A percentile compares a stretch with the other conserved stretches of the same genome.
phyloP scores from a whole-genome alignment of 73 alveolate species.

The Paramecium tetraurelia region DNA sequence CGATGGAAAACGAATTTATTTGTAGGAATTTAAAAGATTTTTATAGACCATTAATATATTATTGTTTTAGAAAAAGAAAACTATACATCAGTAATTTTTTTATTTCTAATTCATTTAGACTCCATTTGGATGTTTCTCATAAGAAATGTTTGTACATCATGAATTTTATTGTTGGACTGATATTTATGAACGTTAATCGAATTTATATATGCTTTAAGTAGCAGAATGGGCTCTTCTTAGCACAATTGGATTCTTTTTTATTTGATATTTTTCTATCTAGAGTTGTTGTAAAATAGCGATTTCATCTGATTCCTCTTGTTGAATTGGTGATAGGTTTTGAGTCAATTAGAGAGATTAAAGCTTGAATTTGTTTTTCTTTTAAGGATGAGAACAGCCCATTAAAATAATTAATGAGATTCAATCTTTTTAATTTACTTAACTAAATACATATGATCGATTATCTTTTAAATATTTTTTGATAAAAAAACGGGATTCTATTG shows the following conservation, averaged over 20 bases:
- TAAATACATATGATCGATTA: not conserved
- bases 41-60: not conserved
- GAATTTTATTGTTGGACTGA: not conserved
- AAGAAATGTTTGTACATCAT: not conserved
- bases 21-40: not conserved
- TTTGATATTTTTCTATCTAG: not conserved
- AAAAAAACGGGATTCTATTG: not conserved
- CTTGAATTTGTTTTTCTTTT: not conserved
- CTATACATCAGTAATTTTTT: not conserved
- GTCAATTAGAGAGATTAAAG: not conserved
- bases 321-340: not conserved
- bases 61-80: not conserved
- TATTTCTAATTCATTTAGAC: not conserved
- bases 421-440: not conserved
- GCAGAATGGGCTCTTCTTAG: not conserved
- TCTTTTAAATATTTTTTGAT: too few relatives aligned
- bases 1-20: not conserved
- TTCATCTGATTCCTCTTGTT: not conserved
- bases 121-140: not conserved
- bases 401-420: not conserved
- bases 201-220: not conserved
- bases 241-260: not conserved
- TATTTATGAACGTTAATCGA: not conserved
- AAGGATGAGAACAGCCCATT: not conserved
- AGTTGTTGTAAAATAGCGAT: not conserved